Evolutionary conservation across 2,329 filamentous ascomycete species (phyloP), one percentile per base, ranked within the genome.

Genomic region (Colletotrichum tofieldiae): DNA sequence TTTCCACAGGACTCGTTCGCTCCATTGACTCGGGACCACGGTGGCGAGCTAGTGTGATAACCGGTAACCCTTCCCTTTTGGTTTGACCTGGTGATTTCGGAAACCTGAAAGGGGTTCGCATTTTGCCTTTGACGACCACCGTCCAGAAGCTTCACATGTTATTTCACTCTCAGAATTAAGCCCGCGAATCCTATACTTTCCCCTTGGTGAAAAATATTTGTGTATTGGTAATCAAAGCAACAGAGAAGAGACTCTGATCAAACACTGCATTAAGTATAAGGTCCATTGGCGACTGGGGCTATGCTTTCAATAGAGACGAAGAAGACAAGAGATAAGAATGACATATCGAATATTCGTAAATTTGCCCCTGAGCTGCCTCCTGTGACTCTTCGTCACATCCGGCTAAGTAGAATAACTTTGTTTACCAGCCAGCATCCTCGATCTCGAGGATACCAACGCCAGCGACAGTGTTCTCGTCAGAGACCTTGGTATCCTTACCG

Each of bases 391-490:
- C 11, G 6, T 18, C 35, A 7, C 5, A n/a, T 14, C 12, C n/a
- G 14, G 12, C 9, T 2, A 35, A 39, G 35, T 39, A 16, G 29
- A 11, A 41, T 16, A 14, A 8, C 3, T 23, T 29, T 12, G 35
- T 20, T 23, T 32, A 29, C 37, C 26, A 45, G 26, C 16, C 39
- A 35, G 11, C 41, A 29, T 43, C 35, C 35, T 20, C 26, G n/a
- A 73, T 59, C 76, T 81, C 82, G 60, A 84, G 67, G 61, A 84
- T 77, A 5, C 78, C 82, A 55, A 82, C 81, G 5, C 82, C 81
- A 45, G 81, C 81, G 54, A 82, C 79, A 55, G 81, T 80, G 58
- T 82, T 84, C 62, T 80, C 81, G 59, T 84, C 81, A 29, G 75
- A 75, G 14, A 81, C 80, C 60, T 73, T 76, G 23, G 54, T 66